Conservation (phyloP, 1,284 basidiomycete species). For the Wolfiporia cocos region DNA sequence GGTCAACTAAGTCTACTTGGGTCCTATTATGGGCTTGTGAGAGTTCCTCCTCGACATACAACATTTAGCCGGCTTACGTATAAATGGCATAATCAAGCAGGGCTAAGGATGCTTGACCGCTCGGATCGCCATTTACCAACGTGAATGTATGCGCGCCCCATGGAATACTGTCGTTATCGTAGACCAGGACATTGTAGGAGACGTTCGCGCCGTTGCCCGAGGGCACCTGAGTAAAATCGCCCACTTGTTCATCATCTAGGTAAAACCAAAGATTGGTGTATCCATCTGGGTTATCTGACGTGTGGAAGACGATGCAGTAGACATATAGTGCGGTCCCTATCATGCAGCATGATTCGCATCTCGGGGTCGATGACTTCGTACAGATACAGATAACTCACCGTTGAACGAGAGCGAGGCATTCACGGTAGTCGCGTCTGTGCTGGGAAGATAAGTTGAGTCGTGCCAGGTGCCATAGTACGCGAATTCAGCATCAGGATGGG, state of each 20-base stretch:
- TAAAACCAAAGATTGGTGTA: slow-evolving; percentile 31
- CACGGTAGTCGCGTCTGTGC: slow-evolving; percentile 9
- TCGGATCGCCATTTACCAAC: slow-evolving; percentile 13
- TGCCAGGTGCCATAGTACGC: slow-evolving; percentile 18
- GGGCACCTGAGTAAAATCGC: slow-evolving; percentile 18
- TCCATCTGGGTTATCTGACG: slow-evolving; percentile 17
- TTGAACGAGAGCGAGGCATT: slow-evolving; percentile 20
- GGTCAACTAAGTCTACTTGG: neutral
- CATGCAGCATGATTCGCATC: neutral
- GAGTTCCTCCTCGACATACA: neutral
- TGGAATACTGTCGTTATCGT: slow-evolving; percentile 14
- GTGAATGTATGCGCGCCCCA: slow-evolving; percentile 15
- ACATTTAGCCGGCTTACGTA: slow-evolving; percentile 11
- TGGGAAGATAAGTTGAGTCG: slow-evolving; percentile 17
- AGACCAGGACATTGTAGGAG: slow-evolving; percentile 29
- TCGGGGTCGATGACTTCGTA: neutral
- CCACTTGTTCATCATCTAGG: slow-evolving; percentile 26
- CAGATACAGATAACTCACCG: slow-evolving; percentile 15
- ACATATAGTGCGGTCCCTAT: slow-evolving; percentile 28
- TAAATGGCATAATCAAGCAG: slow-evolving; percentile 21
- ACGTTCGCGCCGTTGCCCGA: slow-evolving; percentile 13
- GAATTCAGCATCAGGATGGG: slow-evolving; percentile 16
- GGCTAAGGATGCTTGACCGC: slow-evolving; percentile 11
- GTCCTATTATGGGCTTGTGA: neutral
- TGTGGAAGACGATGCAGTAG: slow-evolving; percentile 25